Conservation (phyloP, 2,329 filamentous ascomycete genomes). For the Pseudocercospora crystallina region DNA sequence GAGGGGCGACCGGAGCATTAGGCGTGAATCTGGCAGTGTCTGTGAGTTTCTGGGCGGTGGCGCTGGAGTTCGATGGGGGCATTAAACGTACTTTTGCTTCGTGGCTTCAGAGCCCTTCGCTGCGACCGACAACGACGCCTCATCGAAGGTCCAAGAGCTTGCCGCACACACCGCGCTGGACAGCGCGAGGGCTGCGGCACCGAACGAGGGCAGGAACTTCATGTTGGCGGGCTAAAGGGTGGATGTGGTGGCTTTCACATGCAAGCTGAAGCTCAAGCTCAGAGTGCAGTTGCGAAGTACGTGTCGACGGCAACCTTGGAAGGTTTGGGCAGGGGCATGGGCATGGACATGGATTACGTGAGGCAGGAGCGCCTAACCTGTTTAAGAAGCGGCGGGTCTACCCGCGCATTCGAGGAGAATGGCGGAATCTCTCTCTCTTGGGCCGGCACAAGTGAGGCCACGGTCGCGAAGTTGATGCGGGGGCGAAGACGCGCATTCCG, state of each 20-base stretch:
- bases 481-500: too few species aligned
- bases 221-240: slow-evolving; percentile 19
- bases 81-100: slow-evolving; percentile 57
- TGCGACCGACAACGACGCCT: slow-evolving; percentile 66
- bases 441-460: too few species aligned
- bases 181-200: slow-evolving; percentile 15
- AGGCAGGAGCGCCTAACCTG: too few species aligned
- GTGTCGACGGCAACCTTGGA: too few species aligned
- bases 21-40: slow-evolving; percentile 8
- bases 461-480: too few species aligned
- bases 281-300: too few species aligned
- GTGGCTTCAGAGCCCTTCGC: slow-evolving; percentile 56
- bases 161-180: slow-evolving; percentile 44
- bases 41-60: not conserved
- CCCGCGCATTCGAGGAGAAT: too few species aligned
- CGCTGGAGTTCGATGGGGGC: not conserved
- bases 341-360: too few species aligned
- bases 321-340: too few species aligned
- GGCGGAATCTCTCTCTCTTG: too few species aligned
- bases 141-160: slow-evolving; percentile 69
- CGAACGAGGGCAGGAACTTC: slow-evolving; percentile 25
- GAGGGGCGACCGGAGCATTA: slow-evolving; percentile 52
- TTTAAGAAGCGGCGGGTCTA: too few species aligned
- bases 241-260: not conserved
- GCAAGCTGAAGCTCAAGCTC: too few species aligned